Evolutionary conservation across 169 alveolate species (phyloP).

Genomic region (Perkinsus chesapeaki): DNA sequence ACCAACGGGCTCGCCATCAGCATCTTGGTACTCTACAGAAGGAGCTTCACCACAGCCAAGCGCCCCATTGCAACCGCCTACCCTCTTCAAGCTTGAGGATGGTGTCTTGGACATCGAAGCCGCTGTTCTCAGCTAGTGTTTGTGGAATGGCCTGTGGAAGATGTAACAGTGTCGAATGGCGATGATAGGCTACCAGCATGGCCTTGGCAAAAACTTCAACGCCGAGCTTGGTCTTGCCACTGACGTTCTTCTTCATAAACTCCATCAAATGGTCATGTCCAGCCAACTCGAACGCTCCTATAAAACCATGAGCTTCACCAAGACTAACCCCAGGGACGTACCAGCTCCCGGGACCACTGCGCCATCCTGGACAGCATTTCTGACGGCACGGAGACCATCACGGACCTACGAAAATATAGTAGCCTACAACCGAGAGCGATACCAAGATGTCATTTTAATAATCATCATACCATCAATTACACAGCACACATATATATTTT

Average conservation of each 20-base stretch:
- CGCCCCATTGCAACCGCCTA: background rate
- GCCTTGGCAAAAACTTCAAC: constrained; percentile 93
- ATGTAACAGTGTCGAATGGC: background rate
- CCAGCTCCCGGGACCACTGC: constrained; percentile 96
- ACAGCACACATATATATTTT: too few species aligned
- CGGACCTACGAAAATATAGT: constrained; percentile 41
- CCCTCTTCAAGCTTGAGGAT: constrained; percentile 53
- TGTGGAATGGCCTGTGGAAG: constrained; percentile 68
- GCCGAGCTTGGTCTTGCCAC: constrained; percentile 91
- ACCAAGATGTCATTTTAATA: too few species aligned
- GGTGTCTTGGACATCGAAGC: constrained; percentile 77
- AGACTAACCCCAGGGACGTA: background rate
- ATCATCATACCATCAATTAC: too few species aligned
- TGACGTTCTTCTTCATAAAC: constrained; percentile 55
- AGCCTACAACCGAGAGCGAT: too few species aligned
- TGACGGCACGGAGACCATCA: constrained; percentile 95
- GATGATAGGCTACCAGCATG: constrained; percentile 46
- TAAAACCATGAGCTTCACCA: background rate
- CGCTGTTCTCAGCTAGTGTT: constrained; percentile 92
- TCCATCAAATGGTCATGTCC: constrained; percentile 67
- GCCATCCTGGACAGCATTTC: constrained; percentile 88
- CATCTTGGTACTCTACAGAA: constrained; percentile 71
- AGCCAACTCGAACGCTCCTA: constrained; percentile 87
- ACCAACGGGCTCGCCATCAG: constrained; percentile 82
- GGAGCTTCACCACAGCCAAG: background rate